phyloP scores from a whole-genome alignment of 176 grass and related monocot species.

The Hordeum marinum region DNA sequence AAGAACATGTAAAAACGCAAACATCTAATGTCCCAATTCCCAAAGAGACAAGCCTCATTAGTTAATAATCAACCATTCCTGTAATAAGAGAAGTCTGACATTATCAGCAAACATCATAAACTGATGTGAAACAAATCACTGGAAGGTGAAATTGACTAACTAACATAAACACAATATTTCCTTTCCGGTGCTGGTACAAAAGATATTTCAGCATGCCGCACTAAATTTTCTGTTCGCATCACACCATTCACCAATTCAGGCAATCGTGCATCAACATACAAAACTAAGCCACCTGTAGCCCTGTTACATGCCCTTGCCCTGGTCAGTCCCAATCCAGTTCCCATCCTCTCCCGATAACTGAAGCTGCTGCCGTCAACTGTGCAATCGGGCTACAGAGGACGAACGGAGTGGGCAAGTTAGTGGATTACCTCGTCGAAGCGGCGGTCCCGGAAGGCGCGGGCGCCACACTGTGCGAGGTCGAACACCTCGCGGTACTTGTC shows the following conservation, averaged over 20 bases:
- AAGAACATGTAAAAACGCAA: neutral
- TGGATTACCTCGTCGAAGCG: conserved; percentile 72
- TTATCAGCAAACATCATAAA: neutral
- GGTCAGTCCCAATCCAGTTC: neutral
- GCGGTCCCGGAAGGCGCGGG: conserved; percentile 47
- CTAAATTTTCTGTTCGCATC: too few relatives aligned
- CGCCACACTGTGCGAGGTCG: conserved; percentile 54
- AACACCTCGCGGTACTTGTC: conserved; percentile 64
- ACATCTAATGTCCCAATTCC: neutral
- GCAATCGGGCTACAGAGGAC: neutral
- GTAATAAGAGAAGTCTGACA: neutral
- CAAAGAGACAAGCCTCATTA: neutral
- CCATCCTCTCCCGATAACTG: neutral
- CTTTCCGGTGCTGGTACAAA: neutral
- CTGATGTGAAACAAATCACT: neutral
- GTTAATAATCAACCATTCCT: neutral
- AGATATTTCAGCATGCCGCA: neutral
- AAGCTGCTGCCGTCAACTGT: neutral
- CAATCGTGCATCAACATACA: neutral
- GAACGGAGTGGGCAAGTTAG: neutral
- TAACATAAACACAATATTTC: too few relatives aligned
- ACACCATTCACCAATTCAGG: neutral
- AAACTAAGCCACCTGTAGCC: neutral
- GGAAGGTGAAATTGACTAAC: too few relatives aligned
- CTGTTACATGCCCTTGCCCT: neutral